Evolutionary conservation across 441 rosid genomes (phyloP).

Genomic region (Hypseocharis bilobata): DNA sequence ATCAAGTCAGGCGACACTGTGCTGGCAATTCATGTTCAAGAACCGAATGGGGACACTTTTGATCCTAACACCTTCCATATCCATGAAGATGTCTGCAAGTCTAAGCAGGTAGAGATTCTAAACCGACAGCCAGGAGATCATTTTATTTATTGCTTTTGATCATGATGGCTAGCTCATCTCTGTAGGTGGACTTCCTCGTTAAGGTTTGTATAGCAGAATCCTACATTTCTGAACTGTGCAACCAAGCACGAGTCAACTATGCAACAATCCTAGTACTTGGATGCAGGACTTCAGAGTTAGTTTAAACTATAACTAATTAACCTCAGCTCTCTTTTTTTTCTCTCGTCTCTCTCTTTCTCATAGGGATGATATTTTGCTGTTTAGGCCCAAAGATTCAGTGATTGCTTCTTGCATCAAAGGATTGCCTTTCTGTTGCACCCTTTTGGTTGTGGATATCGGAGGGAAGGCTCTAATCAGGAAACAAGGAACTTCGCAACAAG

Average conservation of each 20-base stretch:
- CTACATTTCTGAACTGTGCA: constrained; percentile 26
- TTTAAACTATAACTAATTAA: not conserved
- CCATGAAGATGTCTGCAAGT: constrained; percentile 38
- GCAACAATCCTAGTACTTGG: constrained; percentile 36
- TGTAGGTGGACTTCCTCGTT: constrained; percentile 34
- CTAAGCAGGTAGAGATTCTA: constrained; percentile 25
- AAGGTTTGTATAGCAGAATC: constrained; percentile 28
- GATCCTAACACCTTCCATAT: constrained; percentile 34
- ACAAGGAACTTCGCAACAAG: constrained; percentile 40
- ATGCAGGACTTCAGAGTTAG: constrained; percentile 30
- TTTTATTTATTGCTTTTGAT: not conserved
- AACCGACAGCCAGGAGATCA: not conserved
- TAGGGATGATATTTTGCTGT: not conserved
- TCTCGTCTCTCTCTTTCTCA: not conserved
- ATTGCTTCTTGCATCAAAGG: constrained; percentile 21
- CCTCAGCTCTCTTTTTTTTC: not conserved
- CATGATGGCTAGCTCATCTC: too few relatives aligned
- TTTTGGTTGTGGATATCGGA: constrained; percentile 26
- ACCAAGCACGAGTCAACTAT: constrained; percentile 29
- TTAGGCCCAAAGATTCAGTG: constrained; percentile 29
- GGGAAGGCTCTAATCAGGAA: constrained; percentile 25
- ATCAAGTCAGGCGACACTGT: constrained; percentile 26
- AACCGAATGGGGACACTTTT: constrained; percentile 20
- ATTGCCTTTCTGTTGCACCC: constrained; percentile 34
- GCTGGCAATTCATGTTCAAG: constrained; percentile 31